Evolutionary conservation across 305 asterid genomes (phyloP).

Genomic region (Fraxinus baroniana): DNA sequence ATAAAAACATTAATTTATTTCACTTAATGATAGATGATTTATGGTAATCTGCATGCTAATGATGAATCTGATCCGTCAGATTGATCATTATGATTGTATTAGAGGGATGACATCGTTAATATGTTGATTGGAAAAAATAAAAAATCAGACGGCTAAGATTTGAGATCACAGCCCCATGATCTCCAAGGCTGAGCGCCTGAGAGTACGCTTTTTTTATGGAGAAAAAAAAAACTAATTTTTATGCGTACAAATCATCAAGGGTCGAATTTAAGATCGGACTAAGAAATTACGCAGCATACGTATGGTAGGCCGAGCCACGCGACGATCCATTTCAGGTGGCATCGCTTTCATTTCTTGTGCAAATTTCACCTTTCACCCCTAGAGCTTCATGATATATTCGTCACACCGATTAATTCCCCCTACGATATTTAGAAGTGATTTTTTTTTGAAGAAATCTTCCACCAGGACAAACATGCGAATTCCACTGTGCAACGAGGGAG

Average conservation of each 20-base stretch:
- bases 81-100: not conserved
- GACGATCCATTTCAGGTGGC: not conserved
- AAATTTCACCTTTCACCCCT: not conserved
- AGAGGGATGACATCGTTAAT: not conserved
- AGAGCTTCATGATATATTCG: not conserved
- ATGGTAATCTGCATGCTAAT: not conserved
- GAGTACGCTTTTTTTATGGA: not conserved
- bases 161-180: not conserved
- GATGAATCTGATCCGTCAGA: not conserved
- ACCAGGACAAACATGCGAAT: not conserved
- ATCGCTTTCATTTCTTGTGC: not conserved
- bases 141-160: not conserved
- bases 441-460: not conserved
- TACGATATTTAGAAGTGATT: not conserved
- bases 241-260: not conserved
- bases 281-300: not conserved
- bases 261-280: not conserved
- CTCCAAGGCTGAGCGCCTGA: not conserved
- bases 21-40: not conserved
- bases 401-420: too few relatives aligned
- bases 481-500: not conserved
- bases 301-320: not conserved
- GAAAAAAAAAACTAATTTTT: not conserved
- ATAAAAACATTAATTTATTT: not conserved
- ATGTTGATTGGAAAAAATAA: not conserved